These are phyloP conservation scores for Lippia alba DNA, from an alignment of 305 asterid genomes.

Conservation along the genomic window DNA sequence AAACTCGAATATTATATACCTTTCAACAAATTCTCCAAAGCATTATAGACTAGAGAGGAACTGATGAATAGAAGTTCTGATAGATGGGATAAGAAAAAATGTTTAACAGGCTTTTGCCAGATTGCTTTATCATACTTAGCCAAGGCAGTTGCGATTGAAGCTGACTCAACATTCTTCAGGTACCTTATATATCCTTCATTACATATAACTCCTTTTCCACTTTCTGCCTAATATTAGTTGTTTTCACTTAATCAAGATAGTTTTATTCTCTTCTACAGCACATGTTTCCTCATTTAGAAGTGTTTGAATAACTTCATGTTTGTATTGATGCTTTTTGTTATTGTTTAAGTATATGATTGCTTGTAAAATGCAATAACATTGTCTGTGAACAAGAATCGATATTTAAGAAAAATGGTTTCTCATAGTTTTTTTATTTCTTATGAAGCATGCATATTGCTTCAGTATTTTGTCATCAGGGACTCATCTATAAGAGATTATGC, in stretches of 20 bases:
- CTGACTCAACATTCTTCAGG: conserved; percentile 98
- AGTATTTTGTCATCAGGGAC: conserved; percentile 8
- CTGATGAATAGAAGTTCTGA: background rate
- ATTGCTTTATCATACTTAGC: conserved; percentile 49
- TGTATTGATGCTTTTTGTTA: conserved; percentile 12
- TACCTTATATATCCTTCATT: conserved; percentile 35
- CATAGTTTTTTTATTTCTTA: background rate
- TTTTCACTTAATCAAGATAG: background rate
- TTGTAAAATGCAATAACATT: conserved; percentile 14
- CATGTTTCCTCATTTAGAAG: background rate
- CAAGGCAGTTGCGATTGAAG: conserved; percentile 99
- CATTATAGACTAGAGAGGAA: conserved; percentile 19
- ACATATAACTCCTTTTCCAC: conserved; percentile 2
- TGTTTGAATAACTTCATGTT: background rate
- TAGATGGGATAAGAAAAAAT: background rate
- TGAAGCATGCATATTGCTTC: conserved; percentile 27
- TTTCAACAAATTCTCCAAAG: background rate
- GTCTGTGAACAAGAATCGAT: conserved; percentile 2
- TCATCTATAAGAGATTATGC: conserved; percentile 5
- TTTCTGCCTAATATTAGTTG: conserved; percentile 1
- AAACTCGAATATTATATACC: background rate
- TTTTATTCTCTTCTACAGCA: background rate
- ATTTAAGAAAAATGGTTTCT: too few species aligned
- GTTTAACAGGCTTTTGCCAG: background rate
- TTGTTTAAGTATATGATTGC: background rate